Conservation (phyloP, 441 rosid genomes). For the Brassica balearica region DNA sequence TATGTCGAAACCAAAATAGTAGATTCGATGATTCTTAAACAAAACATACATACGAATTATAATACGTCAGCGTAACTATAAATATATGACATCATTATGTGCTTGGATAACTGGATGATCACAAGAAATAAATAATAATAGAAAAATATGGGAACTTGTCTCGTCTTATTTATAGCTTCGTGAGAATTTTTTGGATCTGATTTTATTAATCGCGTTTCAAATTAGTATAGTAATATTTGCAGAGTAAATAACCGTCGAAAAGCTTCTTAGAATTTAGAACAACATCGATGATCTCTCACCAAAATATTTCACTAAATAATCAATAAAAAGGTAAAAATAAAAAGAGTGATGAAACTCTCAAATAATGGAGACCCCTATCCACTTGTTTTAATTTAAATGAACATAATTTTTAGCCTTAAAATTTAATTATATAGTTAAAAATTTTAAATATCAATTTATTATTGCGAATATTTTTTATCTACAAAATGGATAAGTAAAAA, state of each 20-base stretch:
- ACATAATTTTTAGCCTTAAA: background rate
- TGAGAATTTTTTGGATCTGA: too few species aligned
- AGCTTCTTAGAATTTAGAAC: background rate
- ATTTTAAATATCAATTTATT: too few species aligned
- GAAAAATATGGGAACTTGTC: slow-evolving; percentile 20
- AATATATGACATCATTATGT: background rate
- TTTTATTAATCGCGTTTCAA: background rate
- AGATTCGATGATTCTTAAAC: background rate
- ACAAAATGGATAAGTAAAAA: background rate
- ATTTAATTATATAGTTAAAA: too few species aligned
- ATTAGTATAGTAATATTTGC: background rate
- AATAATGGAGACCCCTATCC: background rate
- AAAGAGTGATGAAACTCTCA: background rate
- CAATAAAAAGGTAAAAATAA: background rate
- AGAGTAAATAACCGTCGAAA: background rate
- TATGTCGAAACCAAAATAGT: background rate
- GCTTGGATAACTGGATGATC: slow-evolving; percentile 13
- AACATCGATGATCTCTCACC: background rate
- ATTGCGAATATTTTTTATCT: background rate
- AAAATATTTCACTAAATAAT: background rate
- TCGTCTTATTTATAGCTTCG: too few species aligned
- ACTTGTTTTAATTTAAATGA: background rate
- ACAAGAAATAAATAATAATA: background rate
- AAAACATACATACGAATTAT: background rate
- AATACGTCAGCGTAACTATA: background rate